These are phyloP conservation scores for Aspergillus sergii DNA, from an alignment of 2,329 filamentous ascomycete species.

Conservation along the genomic window DNA sequence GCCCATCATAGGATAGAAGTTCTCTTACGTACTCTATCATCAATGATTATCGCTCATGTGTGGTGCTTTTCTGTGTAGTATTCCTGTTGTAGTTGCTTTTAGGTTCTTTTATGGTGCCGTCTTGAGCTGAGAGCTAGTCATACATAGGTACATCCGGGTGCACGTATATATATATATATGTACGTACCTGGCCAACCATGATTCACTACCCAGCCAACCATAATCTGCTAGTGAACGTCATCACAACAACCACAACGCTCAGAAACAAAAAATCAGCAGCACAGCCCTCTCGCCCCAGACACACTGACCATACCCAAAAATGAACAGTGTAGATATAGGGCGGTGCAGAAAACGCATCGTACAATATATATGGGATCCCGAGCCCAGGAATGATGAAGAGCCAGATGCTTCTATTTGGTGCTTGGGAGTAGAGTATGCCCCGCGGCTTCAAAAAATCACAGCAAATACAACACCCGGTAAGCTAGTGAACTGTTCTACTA, in stretches of 20 bases:
- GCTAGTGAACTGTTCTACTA: background rate
- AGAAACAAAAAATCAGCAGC: background rate
- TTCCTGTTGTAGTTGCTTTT: background rate
- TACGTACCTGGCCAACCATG: background rate
- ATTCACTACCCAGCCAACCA: background rate
- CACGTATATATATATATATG: background rate
- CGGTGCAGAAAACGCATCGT: slow-evolving; percentile 81
- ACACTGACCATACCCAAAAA: slow-evolving; percentile 29
- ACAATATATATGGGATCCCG: slow-evolving; percentile 89
- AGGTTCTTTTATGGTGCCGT: background rate
- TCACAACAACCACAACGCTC: background rate
- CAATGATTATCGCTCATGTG: background rate
- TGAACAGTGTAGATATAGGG: slow-evolving; percentile 73
- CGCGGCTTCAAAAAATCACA: slow-evolving; percentile 3
- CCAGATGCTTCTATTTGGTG: slow-evolving; percentile 80
- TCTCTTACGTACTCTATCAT: background rate
- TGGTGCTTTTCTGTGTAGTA: background rate
- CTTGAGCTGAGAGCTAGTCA: background rate
- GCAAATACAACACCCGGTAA: slow-evolving; percentile 8
- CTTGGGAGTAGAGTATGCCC: slow-evolving; percentile 63
- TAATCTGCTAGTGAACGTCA: background rate
- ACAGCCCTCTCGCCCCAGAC: background rate
- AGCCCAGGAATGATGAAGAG: slow-evolving; percentile 75
- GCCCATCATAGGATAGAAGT: background rate
- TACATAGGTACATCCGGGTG: background rate